Percentiles rank a stretch among this genome's conserved stretches.
Evolutionary conservation across 2,329 filamentous ascomycete genomes (phyloP).

Genomic region (Aspergillus niger): DNA sequence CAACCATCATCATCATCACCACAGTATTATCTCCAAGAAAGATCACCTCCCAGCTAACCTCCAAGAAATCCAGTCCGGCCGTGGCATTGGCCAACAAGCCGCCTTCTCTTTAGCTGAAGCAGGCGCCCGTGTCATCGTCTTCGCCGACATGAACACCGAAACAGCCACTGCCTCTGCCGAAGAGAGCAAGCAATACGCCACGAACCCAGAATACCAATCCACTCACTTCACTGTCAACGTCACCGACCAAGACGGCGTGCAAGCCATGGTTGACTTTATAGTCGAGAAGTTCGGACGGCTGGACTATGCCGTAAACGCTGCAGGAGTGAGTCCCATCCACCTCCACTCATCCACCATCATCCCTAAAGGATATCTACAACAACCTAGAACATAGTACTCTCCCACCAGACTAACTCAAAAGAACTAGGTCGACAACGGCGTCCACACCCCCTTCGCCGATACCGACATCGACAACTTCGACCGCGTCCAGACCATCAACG

Average conservation of each 20-base stretch:
- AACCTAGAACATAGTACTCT: no score
- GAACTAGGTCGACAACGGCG: not conserved
- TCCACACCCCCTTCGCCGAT: not conserved
- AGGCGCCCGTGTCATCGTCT: slow-evolving; percentile 3
- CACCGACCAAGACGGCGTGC: not conserved
- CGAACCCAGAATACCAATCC: slow-evolving; percentile 5
- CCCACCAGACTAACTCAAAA: not conserved
- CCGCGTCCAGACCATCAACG: not conserved
- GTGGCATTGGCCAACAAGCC: slow-evolving; percentile 8
- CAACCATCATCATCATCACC: no score
- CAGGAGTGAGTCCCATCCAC: slow-evolving; percentile 2
- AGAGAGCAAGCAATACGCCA: slow-evolving; percentile 8
- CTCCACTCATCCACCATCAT: not conserved
- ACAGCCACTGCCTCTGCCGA: slow-evolving; percentile 1
- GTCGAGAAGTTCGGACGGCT: not conserved
- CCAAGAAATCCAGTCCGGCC: not conserved
- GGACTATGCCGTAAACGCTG: slow-evolving; percentile 8
- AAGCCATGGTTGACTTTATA: slow-evolving; percentile 7
- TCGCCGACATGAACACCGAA: slow-evolving; percentile 10
- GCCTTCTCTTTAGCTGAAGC: slow-evolving; percentile 8
- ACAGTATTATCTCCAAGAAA: no score
- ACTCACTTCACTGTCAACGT: slow-evolving; percentile 7
- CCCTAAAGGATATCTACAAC: not conserved
- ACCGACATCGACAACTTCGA: slow-evolving; percentile 8
- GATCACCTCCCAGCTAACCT: not conserved